These are phyloP conservation scores for Microcera coccophila DNA, from an alignment of 2,329 filamentous ascomycete genomes.

Conservation along the genomic window DNA sequence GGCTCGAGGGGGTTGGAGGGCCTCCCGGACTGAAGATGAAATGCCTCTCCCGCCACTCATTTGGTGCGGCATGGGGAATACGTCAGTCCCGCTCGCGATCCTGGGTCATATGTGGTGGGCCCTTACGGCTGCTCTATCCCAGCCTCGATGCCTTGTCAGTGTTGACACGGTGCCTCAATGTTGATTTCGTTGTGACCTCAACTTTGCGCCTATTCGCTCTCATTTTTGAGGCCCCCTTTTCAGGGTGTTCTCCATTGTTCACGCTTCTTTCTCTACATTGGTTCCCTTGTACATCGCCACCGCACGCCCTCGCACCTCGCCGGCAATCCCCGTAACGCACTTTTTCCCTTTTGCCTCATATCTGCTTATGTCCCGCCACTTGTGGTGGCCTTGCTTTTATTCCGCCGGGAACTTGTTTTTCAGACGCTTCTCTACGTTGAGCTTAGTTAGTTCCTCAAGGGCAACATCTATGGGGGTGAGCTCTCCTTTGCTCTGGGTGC, in stretches of 20 bases:
- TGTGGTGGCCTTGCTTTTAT: not conserved
- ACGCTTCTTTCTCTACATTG: slow-evolving; percentile 11
- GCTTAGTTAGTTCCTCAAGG: slow-evolving; percentile 50
- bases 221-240: slow-evolving; percentile 3
- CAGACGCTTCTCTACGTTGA: slow-evolving; percentile 46
- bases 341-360: slow-evolving; percentile 10
- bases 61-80: not conserved
- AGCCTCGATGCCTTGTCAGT: too few relatives aligned
- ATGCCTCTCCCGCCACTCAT: not conserved
- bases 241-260: slow-evolving; percentile 16
- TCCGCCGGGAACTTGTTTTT: slow-evolving; percentile 33
- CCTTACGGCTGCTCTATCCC: not conserved
- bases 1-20: too few relatives aligned
- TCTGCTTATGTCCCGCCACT: not conserved
- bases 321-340: slow-evolving; percentile 15
- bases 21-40: not conserved
- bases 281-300: slow-evolving; percentile 2
- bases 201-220: not conserved
- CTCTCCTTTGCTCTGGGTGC: slow-evolving; percentile 58
- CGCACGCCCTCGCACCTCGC: slow-evolving; percentile 15
- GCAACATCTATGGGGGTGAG: slow-evolving; percentile 55
- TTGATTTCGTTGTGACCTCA: not conserved
- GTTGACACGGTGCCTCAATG: not conserved
- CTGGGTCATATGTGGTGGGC: not conserved
- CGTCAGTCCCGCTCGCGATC: not conserved